Percentiles rank a stretch among this genome's conserved stretches.
Evolutionary conservation across 257 asterid genomes (phyloP).

Genomic region (Cynanchum wilfordii): DNA sequence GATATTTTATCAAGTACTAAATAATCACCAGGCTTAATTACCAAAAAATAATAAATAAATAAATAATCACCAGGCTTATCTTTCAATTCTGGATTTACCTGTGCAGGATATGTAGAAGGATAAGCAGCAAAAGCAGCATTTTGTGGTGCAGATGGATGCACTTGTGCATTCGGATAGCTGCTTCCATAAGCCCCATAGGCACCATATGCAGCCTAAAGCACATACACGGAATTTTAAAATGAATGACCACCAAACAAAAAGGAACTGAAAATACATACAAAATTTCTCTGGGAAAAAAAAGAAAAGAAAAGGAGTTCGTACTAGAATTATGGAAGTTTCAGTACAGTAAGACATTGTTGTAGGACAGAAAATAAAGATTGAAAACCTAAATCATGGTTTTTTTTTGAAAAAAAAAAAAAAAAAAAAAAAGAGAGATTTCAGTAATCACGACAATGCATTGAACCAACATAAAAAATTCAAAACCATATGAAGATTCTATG

Average conservation of each 20-base stretch:
- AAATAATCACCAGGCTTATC: background rate
- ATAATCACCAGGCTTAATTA: background rate
- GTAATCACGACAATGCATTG: too few species aligned
- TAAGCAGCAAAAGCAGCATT: conserved; percentile 76
- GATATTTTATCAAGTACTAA: background rate
- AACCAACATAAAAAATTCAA: background rate
- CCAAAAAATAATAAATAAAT: too few species aligned
- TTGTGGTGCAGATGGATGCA: conserved; percentile 64
- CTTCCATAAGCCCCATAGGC: conserved; percentile 66
- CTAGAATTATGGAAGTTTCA: too few species aligned
- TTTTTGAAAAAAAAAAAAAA: background rate
- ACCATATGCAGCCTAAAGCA: conserved; percentile 59
- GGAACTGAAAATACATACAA: background rate
- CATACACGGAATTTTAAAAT: background rate
- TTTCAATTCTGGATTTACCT: conserved; percentile 36
- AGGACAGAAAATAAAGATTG: background rate
- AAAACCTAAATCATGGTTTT: background rate
- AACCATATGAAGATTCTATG: background rate
- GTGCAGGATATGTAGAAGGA: conserved; percentile 72
- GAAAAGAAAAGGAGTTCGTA: too few species aligned
- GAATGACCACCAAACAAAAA: background rate
- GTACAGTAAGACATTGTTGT: too few species aligned
- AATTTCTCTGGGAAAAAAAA: too few species aligned
- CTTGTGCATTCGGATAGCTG: conserved; percentile 60
- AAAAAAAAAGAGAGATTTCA: background rate